Evolutionary conservation across 768 basidiomycete genomes (phyloP), one percentile per base, ranked within the genome.

Genomic region (Filobasidium floriforme): DNA sequence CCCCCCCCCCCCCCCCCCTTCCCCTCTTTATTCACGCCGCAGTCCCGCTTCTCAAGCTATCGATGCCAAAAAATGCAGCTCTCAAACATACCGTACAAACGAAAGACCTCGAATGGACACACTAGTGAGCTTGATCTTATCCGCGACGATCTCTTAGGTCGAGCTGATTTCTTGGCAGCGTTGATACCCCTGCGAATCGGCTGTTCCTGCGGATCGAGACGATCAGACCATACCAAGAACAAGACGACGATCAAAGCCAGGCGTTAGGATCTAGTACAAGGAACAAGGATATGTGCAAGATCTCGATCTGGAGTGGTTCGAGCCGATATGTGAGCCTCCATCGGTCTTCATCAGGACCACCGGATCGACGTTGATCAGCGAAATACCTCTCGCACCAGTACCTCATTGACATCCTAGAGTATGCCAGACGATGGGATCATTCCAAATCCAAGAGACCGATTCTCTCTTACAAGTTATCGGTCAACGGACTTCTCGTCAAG

Each of bases 11-110:
- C n/a, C n/a, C n/a, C n/a, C n/a, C n/a, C n/a, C n/a, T n/a, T 37
- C 9, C 32, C 32, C 32, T 37, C 32, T 37, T 37, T 3, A 4
- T 37, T 9, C 32, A 37, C 32, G 9, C 9, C 9, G 32, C 29
- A 57, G 54, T 57, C 22, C 54, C 54, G 22, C 54, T 57, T 9
- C 24, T 26, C 22, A 57, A 57, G 54, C 24, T 57, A 32, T 57
- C 54, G 15, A 24, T 57, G 3, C 54, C 54, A 1, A 32, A 14
- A 19, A 15, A 26, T 14, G 2, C 12, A 32, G 54, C 22, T 57
- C 29, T 57, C 14, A 15, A 15, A 6, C 26, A 19, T n/a, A 26
- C 22, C 7, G 26, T 26, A 4, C 15, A 57, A 4, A 24, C 54
- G 12, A 57, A 24, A 24, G 54, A 57, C 26, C 12, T 26, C 15